Conservation (phyloP, 2,329 filamentous ascomycete species). For the Macrophomina phaseolina region DNA sequence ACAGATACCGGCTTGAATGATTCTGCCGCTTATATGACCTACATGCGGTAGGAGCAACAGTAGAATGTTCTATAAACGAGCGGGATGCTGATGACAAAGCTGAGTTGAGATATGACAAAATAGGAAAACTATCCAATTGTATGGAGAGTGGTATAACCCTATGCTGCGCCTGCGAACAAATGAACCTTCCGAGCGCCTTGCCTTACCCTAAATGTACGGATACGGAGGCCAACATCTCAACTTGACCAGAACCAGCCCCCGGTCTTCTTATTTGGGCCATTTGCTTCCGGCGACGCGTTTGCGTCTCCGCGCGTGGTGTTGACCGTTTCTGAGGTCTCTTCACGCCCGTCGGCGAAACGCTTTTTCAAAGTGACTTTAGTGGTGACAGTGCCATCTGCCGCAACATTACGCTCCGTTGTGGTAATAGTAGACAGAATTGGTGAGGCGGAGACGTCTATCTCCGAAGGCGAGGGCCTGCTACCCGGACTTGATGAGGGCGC, state of each 20-base stretch:
- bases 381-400: slow-evolving; percentile 63
- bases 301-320: slow-evolving; percentile 45
- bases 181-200: slow-evolving; percentile 1
- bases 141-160: slow-evolving; percentile 16
- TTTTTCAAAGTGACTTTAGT: slow-evolving; percentile 64
- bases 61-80: neutral
- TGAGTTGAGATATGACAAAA: neutral
- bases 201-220: neutral
- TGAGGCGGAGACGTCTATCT: slow-evolving; percentile 33
- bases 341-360: slow-evolving; percentile 64
- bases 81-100: neutral
- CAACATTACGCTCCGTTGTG: slow-evolving; percentile 60
- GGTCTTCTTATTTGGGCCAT: neutral
- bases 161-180: neutral
- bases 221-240: neutral
- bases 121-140: neutral
- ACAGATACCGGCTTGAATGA: too few relatives aligned
- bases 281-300: neutral
- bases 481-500: neutral
- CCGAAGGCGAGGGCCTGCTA: slow-evolving; percentile 34
- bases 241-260: slow-evolving; percentile 25
- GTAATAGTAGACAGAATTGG: slow-evolving; percentile 61
- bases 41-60: too few relatives aligned
- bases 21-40: too few relatives aligned
- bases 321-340: slow-evolving; percentile 63